phyloP scores from a whole-genome alignment of 768 basidiomycete genomes.

The Boletus huronensis region DNA sequence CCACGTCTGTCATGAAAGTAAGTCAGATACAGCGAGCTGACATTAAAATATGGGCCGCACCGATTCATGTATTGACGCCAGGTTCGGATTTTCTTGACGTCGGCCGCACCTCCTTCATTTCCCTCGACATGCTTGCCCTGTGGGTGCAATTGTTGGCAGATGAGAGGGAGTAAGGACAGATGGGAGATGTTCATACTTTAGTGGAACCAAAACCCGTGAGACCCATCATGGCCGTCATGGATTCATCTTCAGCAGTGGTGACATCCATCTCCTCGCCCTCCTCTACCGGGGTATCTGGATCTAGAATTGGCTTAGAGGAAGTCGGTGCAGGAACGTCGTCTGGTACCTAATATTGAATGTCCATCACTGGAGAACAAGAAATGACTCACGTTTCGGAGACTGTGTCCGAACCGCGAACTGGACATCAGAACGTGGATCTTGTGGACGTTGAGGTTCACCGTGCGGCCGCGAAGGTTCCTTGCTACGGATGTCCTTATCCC shows the following conservation, averaged over 20 bases:
- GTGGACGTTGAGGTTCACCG: constrained; percentile 21
- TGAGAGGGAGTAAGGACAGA: not conserved
- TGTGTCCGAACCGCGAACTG: constrained; percentile 8
- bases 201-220: constrained; percentile 83
- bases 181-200: constrained; percentile 51
- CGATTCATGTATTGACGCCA: constrained; percentile 99
- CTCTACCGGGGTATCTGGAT: constrained; percentile 45
- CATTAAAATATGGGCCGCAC: constrained; percentile 33
- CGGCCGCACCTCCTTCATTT: constrained; percentile 68
- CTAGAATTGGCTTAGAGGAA: constrained; percentile 34
- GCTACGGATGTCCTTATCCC: constrained; percentile 27
- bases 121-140: constrained; percentile 80
- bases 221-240: constrained; percentile 91
- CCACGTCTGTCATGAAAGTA: constrained; percentile 53
- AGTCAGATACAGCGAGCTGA: constrained; percentile 9
- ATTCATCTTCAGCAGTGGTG: constrained; percentile 66
- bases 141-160: not conserved
- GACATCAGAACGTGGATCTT: constrained; percentile 17
- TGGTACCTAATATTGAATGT: not conserved
- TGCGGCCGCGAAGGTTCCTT: constrained; percentile 19
- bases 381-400: constrained; percentile 14
- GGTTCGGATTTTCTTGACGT: constrained; percentile 79
- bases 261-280: constrained; percentile 49
- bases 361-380: not conserved
- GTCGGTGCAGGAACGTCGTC: constrained; percentile 7